These are phyloP conservation scores for Boletus rex-veris DNA, from an alignment of 768 basidiomycete species.

Conservation along the genomic window DNA sequence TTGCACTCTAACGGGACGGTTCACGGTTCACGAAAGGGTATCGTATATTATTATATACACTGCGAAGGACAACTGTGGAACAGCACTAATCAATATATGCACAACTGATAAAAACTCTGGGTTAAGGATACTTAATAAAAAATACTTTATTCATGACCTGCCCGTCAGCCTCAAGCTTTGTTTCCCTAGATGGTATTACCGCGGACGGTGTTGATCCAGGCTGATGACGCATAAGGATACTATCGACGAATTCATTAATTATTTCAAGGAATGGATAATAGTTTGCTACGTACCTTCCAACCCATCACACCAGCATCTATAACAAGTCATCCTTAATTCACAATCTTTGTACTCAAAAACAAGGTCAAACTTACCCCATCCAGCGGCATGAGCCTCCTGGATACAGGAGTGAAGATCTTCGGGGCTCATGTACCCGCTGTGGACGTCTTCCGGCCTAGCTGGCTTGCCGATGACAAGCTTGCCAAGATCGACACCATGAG, in stretches of 20 bases:
- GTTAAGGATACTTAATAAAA: neutral
- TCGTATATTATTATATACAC: no score
- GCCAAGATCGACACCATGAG: constrained; percentile 49
- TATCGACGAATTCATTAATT: neutral
- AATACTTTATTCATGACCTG: neutral
- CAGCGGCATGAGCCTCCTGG: constrained; percentile 39
- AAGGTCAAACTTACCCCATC: constrained; percentile 9
- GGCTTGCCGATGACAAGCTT: neutral
- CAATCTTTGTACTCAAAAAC: neutral
- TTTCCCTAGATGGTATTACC: neutral
- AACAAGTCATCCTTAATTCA: neutral
- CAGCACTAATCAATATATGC: no score
- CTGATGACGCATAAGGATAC: constrained; percentile 36
- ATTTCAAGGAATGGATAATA: neutral
- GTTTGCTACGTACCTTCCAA: constrained; percentile 30
- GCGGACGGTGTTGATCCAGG: constrained; percentile 34
- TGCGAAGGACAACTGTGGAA: no score
- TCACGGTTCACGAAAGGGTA: no score
- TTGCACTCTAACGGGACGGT: no score
- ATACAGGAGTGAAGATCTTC: constrained; percentile 57
- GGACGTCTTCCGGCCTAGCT: no score
- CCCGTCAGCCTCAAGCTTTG: no score
- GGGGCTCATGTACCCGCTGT: constrained; percentile 54
- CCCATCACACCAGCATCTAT: constrained; percentile 35
- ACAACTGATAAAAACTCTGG: no score